A percentile compares a stretch with the other conserved stretches of the same genome.
Evolutionary conservation across 768 basidiomycete species (phyloP).

Genomic region (Neoboletus brunneissimus): DNA sequence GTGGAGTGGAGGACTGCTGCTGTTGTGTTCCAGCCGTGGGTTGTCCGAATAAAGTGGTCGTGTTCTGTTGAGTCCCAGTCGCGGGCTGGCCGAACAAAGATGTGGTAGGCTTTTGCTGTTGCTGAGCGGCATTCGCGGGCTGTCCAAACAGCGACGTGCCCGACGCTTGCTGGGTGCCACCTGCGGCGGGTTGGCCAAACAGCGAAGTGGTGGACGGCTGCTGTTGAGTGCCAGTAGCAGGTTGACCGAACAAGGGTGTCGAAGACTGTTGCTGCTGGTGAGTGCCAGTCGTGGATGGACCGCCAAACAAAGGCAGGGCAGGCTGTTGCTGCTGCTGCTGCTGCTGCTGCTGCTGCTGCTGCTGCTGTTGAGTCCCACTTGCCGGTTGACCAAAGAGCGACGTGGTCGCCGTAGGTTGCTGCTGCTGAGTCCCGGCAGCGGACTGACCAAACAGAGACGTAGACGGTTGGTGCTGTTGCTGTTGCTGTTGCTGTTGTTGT

Average conservation of each 20-base stretch:
- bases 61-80: slow-evolving; percentile 15
- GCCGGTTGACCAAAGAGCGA: slow-evolving; percentile 38
- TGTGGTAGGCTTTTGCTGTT: slow-evolving; percentile 26
- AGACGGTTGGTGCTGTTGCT: slow-evolving; percentile 32
- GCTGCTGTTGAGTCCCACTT: slow-evolving; percentile 20
- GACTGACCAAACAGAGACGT: slow-evolving; percentile 25
- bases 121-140: slow-evolving; percentile 21
- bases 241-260: slow-evolving; percentile 27
- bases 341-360: slow-evolving; percentile 24
- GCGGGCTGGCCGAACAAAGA: slow-evolving; percentile 31
- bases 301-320: slow-evolving; percentile 27
- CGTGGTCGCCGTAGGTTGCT: slow-evolving; percentile 10
- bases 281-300: slow-evolving; percentile 4
- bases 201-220: slow-evolving; percentile 31
- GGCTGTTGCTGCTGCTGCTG: slow-evolving; percentile 24
- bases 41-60: slow-evolving; percentile 28
- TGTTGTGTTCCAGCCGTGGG: slow-evolving; percentile 34
- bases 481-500: slow-evolving; percentile 35
- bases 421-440: slow-evolving; percentile 32
- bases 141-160: slow-evolving; percentile 40
- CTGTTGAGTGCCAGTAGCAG: slow-evolving; percentile 33
- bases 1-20: slow-evolving; percentile 28
- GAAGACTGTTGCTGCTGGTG: slow-evolving; percentile 21
- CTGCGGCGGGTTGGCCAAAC: slow-evolving; percentile 25
- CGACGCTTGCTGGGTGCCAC: slow-evolving; percentile 29